Evolutionary conservation across 441 rosid species (phyloP).

Genomic region (Populus tomentosa): DNA sequence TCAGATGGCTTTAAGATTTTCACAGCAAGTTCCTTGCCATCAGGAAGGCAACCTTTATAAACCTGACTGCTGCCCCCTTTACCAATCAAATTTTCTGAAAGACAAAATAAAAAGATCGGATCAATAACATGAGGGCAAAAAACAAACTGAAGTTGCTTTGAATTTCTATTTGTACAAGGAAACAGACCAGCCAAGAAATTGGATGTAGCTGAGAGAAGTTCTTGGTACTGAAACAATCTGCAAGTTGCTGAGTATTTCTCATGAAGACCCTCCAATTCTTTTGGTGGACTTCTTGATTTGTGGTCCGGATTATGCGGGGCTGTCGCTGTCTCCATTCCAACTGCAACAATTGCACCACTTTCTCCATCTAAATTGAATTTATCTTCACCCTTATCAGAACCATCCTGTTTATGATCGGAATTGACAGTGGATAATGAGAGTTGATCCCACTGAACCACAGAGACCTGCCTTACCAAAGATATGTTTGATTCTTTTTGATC

Average conservation of each 20-base stretch:
- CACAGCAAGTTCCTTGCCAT: slow-evolving; percentile 79
- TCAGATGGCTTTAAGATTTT: slow-evolving; percentile 74
- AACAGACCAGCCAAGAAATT: slow-evolving; percentile 66
- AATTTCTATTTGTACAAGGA: slow-evolving; percentile 14
- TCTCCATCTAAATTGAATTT: slow-evolving; percentile 38
- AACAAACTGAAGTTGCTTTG: slow-evolving; percentile 10
- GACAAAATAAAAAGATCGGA: background rate
- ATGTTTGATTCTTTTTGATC: slow-evolving; percentile 22
- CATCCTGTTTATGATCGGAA: slow-evolving; percentile 44
- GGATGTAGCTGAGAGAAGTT: slow-evolving; percentile 59
- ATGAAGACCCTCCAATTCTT: slow-evolving; percentile 68
- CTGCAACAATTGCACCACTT: slow-evolving; percentile 51
- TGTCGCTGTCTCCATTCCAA: slow-evolving; percentile 23
- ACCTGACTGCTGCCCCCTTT: slow-evolving; percentile 92
- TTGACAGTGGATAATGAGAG: slow-evolving; percentile 42
- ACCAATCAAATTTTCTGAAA: slow-evolving; percentile 75
- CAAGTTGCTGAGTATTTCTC: slow-evolving; percentile 74
- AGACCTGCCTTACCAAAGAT: slow-evolving; percentile 43
- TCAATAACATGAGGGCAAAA: background rate
- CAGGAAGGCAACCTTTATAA: slow-evolving; percentile 72
- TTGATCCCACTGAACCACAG: slow-evolving; percentile 53
- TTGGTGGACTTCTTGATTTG: slow-evolving; percentile 35
- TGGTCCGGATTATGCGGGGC: slow-evolving; percentile 31
- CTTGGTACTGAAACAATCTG: slow-evolving; percentile 68
- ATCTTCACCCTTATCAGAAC: slow-evolving; percentile 24